Percentiles rank a stretch among this genome's conserved stretches.
Conservation (phyloP, 225 moss, liverwort and hornwort species). For the Physcomitrellopsis africana region DNA sequence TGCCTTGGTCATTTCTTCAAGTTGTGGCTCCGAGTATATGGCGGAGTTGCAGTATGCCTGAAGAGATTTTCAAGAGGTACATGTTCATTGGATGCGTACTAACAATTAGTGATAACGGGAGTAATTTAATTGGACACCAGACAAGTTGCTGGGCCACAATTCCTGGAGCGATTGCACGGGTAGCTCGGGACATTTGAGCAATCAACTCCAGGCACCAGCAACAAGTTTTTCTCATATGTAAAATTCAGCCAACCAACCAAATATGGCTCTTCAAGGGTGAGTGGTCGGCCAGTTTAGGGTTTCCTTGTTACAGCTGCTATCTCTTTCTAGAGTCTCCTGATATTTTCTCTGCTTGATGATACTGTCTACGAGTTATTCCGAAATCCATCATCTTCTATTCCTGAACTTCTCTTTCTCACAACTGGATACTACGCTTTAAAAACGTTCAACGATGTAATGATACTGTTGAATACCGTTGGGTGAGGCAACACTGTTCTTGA, state of each 20-base stretch:
- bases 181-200: slow-evolving; percentile 56
- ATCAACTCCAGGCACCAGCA: slow-evolving; percentile 48
- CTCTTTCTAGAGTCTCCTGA: not conserved
- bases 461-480: no score
- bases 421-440: no score
- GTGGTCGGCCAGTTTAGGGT: slow-evolving; percentile 8
- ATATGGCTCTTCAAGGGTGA: slow-evolving; percentile 67
- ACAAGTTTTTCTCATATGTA: slow-evolving; percentile 63
- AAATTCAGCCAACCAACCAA: slow-evolving; percentile 53
- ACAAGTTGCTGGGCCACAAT: slow-evolving; percentile 57
- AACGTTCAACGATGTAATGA: no score
- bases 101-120: slow-evolving; percentile 72
- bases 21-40: slow-evolving; percentile 34
- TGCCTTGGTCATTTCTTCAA: slow-evolving; percentile 28
- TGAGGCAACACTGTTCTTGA: no score
- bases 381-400: no score
- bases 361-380: no score
- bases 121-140: slow-evolving; percentile 64
- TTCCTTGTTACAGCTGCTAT: not conserved
- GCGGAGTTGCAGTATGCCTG: slow-evolving; percentile 52
- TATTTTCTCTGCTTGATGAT: no score
- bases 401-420: no score
- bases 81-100: slow-evolving; percentile 72
- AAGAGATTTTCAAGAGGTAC: slow-evolving; percentile 66
- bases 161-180: slow-evolving; percentile 50